Evolutionary conservation across 352 stramenopile genomes (phyloP).

Genomic region (Globisporangium irregulare): DNA sequence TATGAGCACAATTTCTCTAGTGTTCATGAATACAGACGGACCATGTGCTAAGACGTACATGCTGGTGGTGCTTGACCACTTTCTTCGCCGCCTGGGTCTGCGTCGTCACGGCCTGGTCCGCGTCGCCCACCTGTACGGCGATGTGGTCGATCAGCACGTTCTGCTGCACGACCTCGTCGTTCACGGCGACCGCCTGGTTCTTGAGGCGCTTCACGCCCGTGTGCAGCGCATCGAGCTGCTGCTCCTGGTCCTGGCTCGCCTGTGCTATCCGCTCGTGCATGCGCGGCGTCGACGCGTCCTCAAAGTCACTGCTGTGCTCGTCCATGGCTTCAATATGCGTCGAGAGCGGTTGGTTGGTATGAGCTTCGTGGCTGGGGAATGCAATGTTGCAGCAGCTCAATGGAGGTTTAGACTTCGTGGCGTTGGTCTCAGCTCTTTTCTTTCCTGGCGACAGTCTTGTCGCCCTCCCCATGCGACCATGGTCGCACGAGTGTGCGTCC

Average conservation of each 20-base stretch:
- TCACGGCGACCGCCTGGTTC: constrained; percentile 46
- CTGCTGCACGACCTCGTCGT: constrained; percentile 58
- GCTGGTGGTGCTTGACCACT: constrained; percentile 40
- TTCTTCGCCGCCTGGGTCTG: constrained; percentile 54
- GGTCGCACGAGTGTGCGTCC: constrained; percentile 2
- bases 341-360: neutral
- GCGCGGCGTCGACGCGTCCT: constrained; percentile 45
- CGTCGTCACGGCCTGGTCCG: constrained; percentile 38
- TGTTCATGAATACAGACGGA: too few species aligned
- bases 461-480: neutral
- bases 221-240: constrained; percentile 55
- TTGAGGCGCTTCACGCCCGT: constrained; percentile 50
- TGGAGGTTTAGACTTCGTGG: neutral
- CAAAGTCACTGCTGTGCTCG: constrained; percentile 37
- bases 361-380: neutral
- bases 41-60: constrained; percentile 19
- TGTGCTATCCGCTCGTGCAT: constrained; percentile 53
- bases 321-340: constrained; percentile 13
- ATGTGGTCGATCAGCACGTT: constrained; percentile 62
- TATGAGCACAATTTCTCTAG: too few species aligned
- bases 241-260: constrained; percentile 44
- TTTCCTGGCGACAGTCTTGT: neutral
- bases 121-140: constrained; percentile 38
- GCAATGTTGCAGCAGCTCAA: constrained; percentile 3
- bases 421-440: neutral